phyloP scores from a whole-genome alignment of 164 flowering plant genomes.

The Macadamia integrifolia region DNA sequence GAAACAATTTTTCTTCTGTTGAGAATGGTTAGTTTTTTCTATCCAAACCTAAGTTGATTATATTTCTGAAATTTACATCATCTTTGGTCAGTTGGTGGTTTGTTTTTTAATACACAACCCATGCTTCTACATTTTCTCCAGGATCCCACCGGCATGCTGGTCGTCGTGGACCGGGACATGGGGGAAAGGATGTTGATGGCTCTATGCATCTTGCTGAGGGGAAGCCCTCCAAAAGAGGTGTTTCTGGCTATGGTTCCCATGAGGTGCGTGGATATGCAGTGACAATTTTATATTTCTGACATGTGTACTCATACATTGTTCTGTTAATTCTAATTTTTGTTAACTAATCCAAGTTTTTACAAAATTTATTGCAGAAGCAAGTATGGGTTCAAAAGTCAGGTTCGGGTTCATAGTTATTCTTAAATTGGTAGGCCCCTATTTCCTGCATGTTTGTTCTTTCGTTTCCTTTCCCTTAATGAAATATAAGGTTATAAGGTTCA shows the following conservation, averaged over 20 bases:
- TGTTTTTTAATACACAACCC: background rate
- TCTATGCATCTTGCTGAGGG: constrained; percentile 35
- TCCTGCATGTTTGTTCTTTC: background rate
- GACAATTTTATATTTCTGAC: background rate
- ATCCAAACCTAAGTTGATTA: background rate
- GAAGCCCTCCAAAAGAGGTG: constrained; percentile 50
- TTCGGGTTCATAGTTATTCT: constrained; percentile 21
- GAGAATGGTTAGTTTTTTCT: constrained; percentile 35
- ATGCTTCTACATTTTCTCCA: constrained; percentile 7
- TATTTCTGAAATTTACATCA: background rate
- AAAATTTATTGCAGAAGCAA: constrained; percentile 27
- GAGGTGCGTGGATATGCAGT: constrained; percentile 39
- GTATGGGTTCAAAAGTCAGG: constrained; percentile 41
- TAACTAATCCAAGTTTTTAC: background rate
- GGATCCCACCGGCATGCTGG: constrained; percentile 53
- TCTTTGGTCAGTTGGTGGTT: background rate
- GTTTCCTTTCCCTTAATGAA: background rate
- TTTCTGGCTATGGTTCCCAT: constrained; percentile 56
- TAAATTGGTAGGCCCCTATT: constrained; percentile 9
- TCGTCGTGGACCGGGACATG: constrained; percentile 59
- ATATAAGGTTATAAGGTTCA: too few species aligned
- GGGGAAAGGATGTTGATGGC: constrained; percentile 54
- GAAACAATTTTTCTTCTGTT: constrained; percentile 28
- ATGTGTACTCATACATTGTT: too few species aligned
- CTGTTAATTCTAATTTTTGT: background rate